phyloP scores from a whole-genome alignment of 345 rosid genomes.

The Hirschfeldia incana region DNA sequence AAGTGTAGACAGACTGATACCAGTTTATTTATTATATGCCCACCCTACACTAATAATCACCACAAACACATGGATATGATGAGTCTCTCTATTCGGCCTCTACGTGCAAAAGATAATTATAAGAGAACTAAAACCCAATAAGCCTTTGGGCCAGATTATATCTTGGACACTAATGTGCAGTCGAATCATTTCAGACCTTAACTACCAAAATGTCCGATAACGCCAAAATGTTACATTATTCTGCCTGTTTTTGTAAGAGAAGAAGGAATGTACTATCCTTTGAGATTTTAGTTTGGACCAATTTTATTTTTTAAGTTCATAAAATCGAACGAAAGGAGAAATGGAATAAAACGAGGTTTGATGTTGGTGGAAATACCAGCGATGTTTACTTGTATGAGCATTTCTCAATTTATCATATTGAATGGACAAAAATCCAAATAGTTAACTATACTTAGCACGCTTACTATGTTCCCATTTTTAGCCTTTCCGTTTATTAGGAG shows the following conservation, averaged over 20 bases:
- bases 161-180: neutral
- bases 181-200: neutral
- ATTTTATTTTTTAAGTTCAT: neutral
- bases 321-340: neutral
- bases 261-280: neutral
- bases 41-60: neutral
- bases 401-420: neutral
- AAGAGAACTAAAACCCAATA: neutral
- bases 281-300: neutral
- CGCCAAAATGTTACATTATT: neutral
- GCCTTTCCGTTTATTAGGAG: neutral
- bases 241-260: neutral
- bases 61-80: neutral
- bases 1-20: neutral
- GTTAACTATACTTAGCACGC: neutral
- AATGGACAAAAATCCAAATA: constrained; percentile 21
- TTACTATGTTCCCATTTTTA: constrained; percentile 3
- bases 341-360: neutral
- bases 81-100: neutral
- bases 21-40: neutral
- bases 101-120: neutral
- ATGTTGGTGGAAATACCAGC: constrained; percentile 10
- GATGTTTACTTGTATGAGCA: constrained; percentile 17
- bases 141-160: neutral
- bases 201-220: neutral